Evolutionary conservation across 75 land plant genomes (phyloP).

Genomic region (Cunninghamia lanceolata): DNA sequence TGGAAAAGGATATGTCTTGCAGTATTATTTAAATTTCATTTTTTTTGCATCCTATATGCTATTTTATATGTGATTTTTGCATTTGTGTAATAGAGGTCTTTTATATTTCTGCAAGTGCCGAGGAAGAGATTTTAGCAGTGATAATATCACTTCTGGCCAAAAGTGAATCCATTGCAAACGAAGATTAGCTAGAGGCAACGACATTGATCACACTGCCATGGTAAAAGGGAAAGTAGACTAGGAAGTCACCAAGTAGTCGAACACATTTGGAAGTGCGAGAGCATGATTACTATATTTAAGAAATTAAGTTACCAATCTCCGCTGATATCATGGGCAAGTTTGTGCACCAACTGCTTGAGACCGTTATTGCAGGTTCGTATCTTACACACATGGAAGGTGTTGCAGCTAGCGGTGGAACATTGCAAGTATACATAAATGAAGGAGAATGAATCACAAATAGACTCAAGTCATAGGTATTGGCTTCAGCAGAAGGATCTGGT

Average conservation of each 20-base stretch:
- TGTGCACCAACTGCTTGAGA: too few species aligned
- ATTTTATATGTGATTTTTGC: not conserved
- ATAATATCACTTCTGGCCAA: not conserved
- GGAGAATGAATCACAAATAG: not conserved
- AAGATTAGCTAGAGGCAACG: not conserved
- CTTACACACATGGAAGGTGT: not conserved
- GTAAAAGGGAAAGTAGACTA: not conserved
- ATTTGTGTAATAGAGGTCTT: not conserved
- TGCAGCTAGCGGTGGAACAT: not conserved
- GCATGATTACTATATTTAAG: too few species aligned
- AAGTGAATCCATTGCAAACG: not conserved
- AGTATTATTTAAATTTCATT: not conserved
- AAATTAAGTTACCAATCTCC: not conserved
- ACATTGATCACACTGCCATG: not conserved
- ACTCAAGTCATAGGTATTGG: not conserved
- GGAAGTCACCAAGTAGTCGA: not conserved
- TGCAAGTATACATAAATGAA: not conserved
- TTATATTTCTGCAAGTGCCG: not conserved
- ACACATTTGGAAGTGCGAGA: not conserved
- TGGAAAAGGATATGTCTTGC: not conserved
- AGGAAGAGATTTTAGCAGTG: not conserved
- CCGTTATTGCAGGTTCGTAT: too few species aligned
- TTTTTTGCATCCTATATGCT: not conserved
- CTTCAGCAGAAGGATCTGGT: not conserved
- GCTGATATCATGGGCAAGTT: not conserved